phyloP scores from a whole-genome alignment of 1,284 basidiomycete species.

The Coriolopsis trogii region DNA sequence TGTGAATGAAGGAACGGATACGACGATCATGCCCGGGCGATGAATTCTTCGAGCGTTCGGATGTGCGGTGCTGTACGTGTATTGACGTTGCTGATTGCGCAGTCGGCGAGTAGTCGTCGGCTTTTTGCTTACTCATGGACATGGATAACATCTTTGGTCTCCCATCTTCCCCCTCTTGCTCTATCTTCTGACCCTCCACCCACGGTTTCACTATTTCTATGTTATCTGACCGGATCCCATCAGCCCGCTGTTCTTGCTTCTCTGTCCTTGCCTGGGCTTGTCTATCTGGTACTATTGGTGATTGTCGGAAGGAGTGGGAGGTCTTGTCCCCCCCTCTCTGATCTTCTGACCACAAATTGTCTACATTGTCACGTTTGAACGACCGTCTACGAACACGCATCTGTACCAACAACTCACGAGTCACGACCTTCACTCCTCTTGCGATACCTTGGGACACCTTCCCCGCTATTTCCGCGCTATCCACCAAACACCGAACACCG shows the following conservation, averaged over 20 bases:
- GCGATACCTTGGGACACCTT: no score
- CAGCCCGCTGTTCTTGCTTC: background rate
- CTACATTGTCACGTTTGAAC: no score
- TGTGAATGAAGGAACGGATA: slow-evolving; percentile 28
- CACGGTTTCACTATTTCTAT: slow-evolving; percentile 5
- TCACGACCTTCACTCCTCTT: no score
- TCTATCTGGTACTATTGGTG: background rate
- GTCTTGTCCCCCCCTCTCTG: no score
- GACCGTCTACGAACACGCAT: no score
- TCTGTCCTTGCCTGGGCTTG: background rate
- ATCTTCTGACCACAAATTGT: no score
- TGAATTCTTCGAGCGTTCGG: slow-evolving; percentile 1
- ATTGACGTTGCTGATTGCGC: background rate
- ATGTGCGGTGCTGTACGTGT: no score
- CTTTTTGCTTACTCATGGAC: background rate
- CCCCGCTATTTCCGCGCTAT: no score
- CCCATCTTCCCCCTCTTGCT: background rate
- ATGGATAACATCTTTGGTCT: background rate
- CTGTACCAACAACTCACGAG: no score
- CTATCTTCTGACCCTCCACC: background rate
- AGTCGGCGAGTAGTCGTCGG: slow-evolving; percentile 5
- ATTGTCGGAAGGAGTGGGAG: background rate
- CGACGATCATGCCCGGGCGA: slow-evolving; percentile 24
- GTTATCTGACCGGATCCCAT: background rate
- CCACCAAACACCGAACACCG: no score